Conservation (phyloP, 1,284 basidiomycete species). For the Melampsora larici-populina region DNA sequence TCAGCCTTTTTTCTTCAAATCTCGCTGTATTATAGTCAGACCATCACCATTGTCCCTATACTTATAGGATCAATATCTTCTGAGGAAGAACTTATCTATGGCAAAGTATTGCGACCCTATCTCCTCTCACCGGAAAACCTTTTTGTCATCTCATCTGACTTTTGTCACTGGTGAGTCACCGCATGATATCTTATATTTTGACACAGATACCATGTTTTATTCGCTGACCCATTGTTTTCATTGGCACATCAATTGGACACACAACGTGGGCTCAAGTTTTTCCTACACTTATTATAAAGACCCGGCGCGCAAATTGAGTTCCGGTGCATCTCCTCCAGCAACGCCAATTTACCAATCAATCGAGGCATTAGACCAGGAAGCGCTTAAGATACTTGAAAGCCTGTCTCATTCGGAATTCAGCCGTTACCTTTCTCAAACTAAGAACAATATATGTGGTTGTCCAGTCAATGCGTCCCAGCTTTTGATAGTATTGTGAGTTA, state of each 20-base stretch:
- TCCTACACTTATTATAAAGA: slow-evolving; percentile 87
- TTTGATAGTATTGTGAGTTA: slow-evolving; percentile 90
- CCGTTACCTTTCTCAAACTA: slow-evolving; percentile 70
- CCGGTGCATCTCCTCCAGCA: slow-evolving; percentile 60
- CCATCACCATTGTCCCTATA: slow-evolving; percentile 82
- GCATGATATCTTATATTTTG: not conserved
- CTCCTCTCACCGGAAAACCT: slow-evolving; percentile 72
- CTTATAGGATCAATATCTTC: slow-evolving; percentile 78
- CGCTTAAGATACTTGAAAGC: slow-evolving; percentile 6
- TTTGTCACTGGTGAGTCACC: slow-evolving; percentile 58
- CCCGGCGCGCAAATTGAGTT: slow-evolving; percentile 51
- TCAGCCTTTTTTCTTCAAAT: not conserved
- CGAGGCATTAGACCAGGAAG: slow-evolving; percentile 57
- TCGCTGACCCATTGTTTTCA: slow-evolving; percentile 23
- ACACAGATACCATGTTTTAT: slow-evolving; percentile 4
- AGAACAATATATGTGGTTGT: slow-evolving; percentile 97
- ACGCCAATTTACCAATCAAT: slow-evolving; percentile 61
- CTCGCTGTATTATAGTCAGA: slow-evolving; percentile 57
- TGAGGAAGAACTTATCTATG: slow-evolving; percentile 64
- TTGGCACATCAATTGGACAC: slow-evolving; percentile 2
- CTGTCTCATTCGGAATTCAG: slow-evolving; percentile 3
- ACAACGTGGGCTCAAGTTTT: slow-evolving; percentile 77
- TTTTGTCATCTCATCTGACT: slow-evolving; percentile 89
- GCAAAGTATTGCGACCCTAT: slow-evolving; percentile 72
- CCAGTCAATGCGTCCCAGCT: slow-evolving; percentile 67